Evolutionary conservation across 306 rosid species (phyloP).

Genomic region (Carpinus viminea): DNA sequence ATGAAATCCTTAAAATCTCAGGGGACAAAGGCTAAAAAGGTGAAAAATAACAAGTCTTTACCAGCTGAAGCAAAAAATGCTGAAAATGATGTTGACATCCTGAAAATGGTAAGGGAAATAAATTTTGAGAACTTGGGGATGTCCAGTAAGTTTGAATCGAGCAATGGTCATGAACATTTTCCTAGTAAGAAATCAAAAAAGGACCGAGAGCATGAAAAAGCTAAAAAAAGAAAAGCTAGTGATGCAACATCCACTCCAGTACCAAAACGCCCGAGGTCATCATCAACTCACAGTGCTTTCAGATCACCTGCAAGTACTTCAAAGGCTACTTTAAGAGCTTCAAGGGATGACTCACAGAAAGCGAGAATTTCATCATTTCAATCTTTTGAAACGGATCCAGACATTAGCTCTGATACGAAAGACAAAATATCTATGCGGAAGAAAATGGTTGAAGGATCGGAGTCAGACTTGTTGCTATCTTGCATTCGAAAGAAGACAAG

Average conservation of each 20-base stretch:
- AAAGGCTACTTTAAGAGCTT: constrained; percentile 44
- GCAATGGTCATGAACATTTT: constrained; percentile 71
- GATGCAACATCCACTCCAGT: constrained; percentile 49
- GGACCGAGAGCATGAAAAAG: constrained; percentile 38
- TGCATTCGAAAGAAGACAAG: constrained; percentile 34
- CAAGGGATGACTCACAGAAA: constrained; percentile 36
- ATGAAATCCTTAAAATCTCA: constrained; percentile 64
- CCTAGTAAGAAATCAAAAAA: constrained; percentile 40
- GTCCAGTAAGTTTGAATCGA: constrained; percentile 60
- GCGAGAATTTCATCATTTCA: constrained; percentile 29
- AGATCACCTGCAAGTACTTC: constrained; percentile 47
- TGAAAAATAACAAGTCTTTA: constrained; percentile 51
- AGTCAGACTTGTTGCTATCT: constrained; percentile 55
- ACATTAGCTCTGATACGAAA: constrained; percentile 40
- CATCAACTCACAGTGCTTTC: constrained; percentile 42
- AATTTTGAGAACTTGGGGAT: constrained; percentile 63
- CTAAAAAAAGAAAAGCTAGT: constrained; percentile 57
- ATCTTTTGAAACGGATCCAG: constrained; percentile 31
- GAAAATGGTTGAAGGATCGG: constrained; percentile 41
- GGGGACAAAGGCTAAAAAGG: constrained; percentile 59
- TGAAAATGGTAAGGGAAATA: constrained; percentile 70
- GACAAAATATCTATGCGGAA: constrained; percentile 42
- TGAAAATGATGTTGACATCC: constrained; percentile 65
- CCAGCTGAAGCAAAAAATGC: constrained; percentile 44
- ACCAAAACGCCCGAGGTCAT: constrained; percentile 65